A percentile compares a stretch with the other conserved stretches of the same genome.
Evolutionary conservation across 169 alveolate genomes (phyloP).

Genomic region (Babesia bovis): DNA sequence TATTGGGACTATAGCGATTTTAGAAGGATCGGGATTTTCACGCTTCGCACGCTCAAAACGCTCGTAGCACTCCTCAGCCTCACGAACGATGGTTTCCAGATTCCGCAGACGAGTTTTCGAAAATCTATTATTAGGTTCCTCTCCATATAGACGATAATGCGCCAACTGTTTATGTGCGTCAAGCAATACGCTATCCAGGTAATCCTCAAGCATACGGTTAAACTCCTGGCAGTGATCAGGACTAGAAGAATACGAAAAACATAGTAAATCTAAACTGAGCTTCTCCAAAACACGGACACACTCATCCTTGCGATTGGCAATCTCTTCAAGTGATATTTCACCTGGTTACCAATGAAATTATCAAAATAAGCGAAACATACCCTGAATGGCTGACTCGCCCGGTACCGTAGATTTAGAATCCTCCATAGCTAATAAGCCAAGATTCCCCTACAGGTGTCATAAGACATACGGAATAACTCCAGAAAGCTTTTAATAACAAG

Average conservation of each 20-base stretch:
- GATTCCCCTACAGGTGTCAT: too few relatives aligned
- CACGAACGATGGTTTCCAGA: slow-evolving; percentile 41
- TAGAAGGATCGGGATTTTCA: slow-evolving; percentile 44
- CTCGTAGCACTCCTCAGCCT: slow-evolving; percentile 50
- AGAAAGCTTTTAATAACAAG: too few relatives aligned
- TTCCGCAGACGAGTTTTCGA: slow-evolving; percentile 24
- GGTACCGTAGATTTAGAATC: slow-evolving; percentile 17
- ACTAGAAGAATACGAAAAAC: slow-evolving; percentile 53
- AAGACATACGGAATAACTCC: not conserved
- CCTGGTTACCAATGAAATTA: slow-evolving; percentile 15
- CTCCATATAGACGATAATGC: slow-evolving; percentile 46
- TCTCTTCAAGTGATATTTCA: slow-evolving; percentile 49
- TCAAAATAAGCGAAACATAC: not conserved
- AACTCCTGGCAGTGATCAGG: slow-evolving; percentile 54
- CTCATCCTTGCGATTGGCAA: slow-evolving; percentile 66
- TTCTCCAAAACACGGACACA: slow-evolving; percentile 53
- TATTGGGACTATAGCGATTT: slow-evolving; percentile 54
- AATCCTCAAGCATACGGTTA: slow-evolving; percentile 57
- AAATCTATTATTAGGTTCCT: slow-evolving; percentile 17
- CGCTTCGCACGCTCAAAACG: slow-evolving; percentile 46
- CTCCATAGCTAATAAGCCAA: slow-evolving; percentile 14
- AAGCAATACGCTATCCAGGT: slow-evolving; percentile 47
- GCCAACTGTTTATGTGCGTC: slow-evolving; percentile 63
- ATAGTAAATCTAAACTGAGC: slow-evolving; percentile 36
- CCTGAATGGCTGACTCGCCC: slow-evolving; percentile 17